Evolutionary conservation across 495 filamentous ascomycete species (phyloP), one percentile per base, ranked within the genome.

Genomic region (Entonaema liquescens): DNA sequence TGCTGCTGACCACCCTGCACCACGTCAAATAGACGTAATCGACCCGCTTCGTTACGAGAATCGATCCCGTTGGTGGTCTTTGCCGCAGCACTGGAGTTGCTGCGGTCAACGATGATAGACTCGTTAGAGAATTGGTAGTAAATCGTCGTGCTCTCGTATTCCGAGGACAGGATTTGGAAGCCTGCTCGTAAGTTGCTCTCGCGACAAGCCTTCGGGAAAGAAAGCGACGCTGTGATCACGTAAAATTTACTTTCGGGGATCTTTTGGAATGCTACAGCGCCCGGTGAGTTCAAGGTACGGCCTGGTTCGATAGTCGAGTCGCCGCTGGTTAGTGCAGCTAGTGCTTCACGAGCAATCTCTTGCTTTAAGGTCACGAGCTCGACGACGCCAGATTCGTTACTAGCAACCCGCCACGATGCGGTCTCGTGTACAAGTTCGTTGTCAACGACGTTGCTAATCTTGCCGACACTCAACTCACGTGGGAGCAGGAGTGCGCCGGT

Each of bases 111-210:
- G n/a, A 72, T 63, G 29, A 79, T 71, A 3, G 53, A 58, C 9
- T 69, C 60, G 49, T 73, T 56, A 13, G 64, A 53, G 44, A 78
- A 66, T 36, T 79, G 70, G 29, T 78, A 75, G 53, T 76, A 75
- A 54, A 79, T 78, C 21, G 59, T 77, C 19, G 77, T 79, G 25
- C 68, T 66, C 64, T 79, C 77, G 29, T 74, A 64, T 11, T 74
- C 49, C 7, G 73, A 70, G 19, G 65, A 67, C 15, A 75, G 61
- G 15, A 75, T 61, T n/a, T 64, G 67, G 65, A 79, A 79, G 15
- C 67, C 70, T 3, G 68, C 72, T 29, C 69, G 31, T n/a, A 79
- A 36, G 26, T 75, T 65, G 47, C 54, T 73, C 9, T 57, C 71
- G 12, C 61, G 67, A 28, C 58, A 56, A 40, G 56, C 35, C 4